Evolutionary conservation across 176 grass and related monocot genomes (phyloP).

Genomic region (Bothriochloa decipiens): DNA sequence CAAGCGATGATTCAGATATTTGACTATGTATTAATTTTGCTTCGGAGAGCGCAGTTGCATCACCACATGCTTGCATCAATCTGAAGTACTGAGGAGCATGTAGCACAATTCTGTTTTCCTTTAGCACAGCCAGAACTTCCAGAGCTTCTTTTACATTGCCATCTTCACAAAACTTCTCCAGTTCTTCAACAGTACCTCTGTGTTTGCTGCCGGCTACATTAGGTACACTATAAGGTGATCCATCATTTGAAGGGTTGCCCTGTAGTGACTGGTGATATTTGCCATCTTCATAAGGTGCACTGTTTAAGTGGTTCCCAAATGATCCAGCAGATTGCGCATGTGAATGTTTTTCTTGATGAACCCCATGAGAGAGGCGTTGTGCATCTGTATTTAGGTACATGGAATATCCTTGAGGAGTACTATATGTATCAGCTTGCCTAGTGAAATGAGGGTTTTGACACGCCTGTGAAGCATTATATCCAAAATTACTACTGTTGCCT

Average conservation of each 20-base stretch:
- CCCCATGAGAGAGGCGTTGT: slow-evolving; percentile 33
- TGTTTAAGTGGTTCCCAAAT: slow-evolving; percentile 35
- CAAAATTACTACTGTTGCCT: slow-evolving; percentile 41
- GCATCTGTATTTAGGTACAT: slow-evolving; percentile 42
- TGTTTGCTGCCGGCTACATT: slow-evolving; percentile 32
- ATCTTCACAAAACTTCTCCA: slow-evolving; percentile 76
- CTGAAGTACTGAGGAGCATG: slow-evolving; percentile 51
- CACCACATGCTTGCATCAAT: slow-evolving; percentile 82
- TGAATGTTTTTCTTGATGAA: slow-evolving; percentile 43
- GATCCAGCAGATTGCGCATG: slow-evolving; percentile 25
- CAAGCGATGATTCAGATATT: slow-evolving; percentile 52
- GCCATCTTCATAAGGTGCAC: slow-evolving; percentile 31
- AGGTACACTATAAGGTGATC: slow-evolving; percentile 43
- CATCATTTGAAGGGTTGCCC: slow-evolving; percentile 20
- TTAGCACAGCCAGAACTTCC: slow-evolving; percentile 59
- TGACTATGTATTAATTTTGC: slow-evolving; percentile 63
- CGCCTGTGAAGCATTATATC: slow-evolving; percentile 41
- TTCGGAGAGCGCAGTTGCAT: slow-evolving; percentile 58
- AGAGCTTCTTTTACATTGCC: slow-evolving; percentile 84
- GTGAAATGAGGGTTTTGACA: slow-evolving; percentile 41
- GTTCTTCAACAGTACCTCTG: slow-evolving; percentile 77
- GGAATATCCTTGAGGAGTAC: slow-evolving; percentile 39
- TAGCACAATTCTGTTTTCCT: slow-evolving; percentile 46
- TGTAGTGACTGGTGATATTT: slow-evolving; percentile 27
- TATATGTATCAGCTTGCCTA: slow-evolving; percentile 30